Evolutionary conservation across 805 yeast species (phyloP).

Genomic region (Kodamaea restingae): DNA sequence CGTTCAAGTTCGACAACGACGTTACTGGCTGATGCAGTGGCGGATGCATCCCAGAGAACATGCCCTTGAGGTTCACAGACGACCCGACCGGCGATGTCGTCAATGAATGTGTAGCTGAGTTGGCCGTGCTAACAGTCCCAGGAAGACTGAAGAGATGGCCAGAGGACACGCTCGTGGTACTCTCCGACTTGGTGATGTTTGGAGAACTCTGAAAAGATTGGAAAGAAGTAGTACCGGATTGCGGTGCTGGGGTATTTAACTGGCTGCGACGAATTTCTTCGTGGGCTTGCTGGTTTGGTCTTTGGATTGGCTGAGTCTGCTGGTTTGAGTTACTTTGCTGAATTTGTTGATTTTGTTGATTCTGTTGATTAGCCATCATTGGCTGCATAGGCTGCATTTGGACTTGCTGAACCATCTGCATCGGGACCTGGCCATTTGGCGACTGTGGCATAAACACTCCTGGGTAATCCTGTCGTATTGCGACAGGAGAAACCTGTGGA

Average conservation of each 20-base stretch:
- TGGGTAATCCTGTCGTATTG: slow-evolving; percentile 6
- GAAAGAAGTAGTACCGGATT: slow-evolving; percentile 1
- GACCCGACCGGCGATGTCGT: slow-evolving; percentile 33
- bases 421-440: neutral
- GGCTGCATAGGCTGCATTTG: too few species aligned
- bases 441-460: slow-evolving; percentile 1
- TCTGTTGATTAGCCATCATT: too few species aligned
- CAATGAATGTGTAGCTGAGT: slow-evolving; percentile 24
- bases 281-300: too few species aligned
- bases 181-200: slow-evolving; percentile 21
- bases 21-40: slow-evolving; percentile 8
- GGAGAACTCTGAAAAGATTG: slow-evolving; percentile 4
- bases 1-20: slow-evolving; percentile 30
- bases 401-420: too few species aligned
- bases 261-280: too few species aligned
- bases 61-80: slow-evolving; percentile 7
- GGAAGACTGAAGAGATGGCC: slow-evolving; percentile 24
- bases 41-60: slow-evolving; percentile 9
- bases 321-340: too few species aligned
- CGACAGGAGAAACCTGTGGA: slow-evolving; percentile 4
- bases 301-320: too few species aligned
- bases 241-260: too few species aligned
- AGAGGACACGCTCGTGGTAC: slow-evolving; percentile 24
- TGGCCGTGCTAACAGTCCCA: slow-evolving; percentile 21
- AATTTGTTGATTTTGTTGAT: slow-evolving; percentile 13